Percentiles rank a stretch among this genome's conserved stretches.
phyloP scores from a whole-genome alignment of 2,329 filamentous ascomycete genomes.

The Exserohilum turcica region DNA sequence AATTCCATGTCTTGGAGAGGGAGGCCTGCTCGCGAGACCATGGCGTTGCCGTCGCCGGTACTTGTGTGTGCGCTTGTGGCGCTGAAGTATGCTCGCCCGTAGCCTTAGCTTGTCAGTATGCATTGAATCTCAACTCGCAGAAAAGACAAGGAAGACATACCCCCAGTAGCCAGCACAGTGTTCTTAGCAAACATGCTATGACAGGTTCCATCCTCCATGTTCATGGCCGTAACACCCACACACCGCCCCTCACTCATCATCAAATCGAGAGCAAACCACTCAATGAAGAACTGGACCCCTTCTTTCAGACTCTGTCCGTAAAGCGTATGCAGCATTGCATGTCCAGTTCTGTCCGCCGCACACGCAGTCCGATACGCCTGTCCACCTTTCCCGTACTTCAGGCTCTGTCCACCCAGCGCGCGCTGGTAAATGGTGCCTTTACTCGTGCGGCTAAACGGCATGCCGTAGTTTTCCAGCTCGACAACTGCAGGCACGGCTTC shows the following conservation, averaged over 20 bases:
- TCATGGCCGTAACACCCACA: constrained; percentile 54
- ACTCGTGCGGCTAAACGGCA: constrained; percentile 58
- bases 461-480: constrained; percentile 62
- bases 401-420: constrained; percentile 55
- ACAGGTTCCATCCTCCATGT: constrained; percentile 57
- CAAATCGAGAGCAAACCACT: constrained; percentile 57
- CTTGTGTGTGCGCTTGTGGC: constrained; percentile 57
- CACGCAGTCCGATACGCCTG: constrained; percentile 56
- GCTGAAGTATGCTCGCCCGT: constrained; percentile 58
- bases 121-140: too few species aligned
- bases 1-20: constrained; percentile 59
- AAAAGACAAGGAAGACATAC: constrained; percentile 24
- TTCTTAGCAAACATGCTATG: constrained; percentile 57
- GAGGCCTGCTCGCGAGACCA: constrained; percentile 56
- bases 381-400: constrained; percentile 55
- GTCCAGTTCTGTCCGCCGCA: constrained; percentile 55
- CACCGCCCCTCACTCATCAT: constrained; percentile 57
- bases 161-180: constrained; percentile 56
- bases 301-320: constrained; percentile 57
- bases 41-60: constrained; percentile 58
- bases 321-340: constrained; percentile 58
- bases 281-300: constrained; percentile 57
- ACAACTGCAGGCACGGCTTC: constrained; percentile 60
- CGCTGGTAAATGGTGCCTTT: constrained; percentile 56
- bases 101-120: constrained; percentile 38